Conservation (phyloP, 768 basidiomycete genomes). For the Rhodotorula graminis region DNA sequence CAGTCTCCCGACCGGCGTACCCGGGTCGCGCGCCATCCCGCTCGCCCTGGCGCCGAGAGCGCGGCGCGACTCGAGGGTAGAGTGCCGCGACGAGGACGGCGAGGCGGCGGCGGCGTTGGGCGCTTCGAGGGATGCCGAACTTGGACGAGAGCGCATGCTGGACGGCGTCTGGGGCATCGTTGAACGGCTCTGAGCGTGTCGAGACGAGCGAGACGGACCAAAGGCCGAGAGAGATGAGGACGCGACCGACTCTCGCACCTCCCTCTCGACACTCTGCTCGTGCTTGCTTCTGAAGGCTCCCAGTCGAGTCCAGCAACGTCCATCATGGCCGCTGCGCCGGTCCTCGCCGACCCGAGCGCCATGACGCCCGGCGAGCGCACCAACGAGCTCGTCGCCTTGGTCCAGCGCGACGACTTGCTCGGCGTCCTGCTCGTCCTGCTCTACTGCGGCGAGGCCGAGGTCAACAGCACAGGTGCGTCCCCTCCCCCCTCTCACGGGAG, state of each 20-base stretch:
- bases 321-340: not conserved
- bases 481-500: too few relatives aligned
- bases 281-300: too few relatives aligned
- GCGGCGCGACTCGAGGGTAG: not conserved
- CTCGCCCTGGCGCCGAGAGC: not conserved
- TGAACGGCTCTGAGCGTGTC: not conserved
- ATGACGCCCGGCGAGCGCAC: not conserved
- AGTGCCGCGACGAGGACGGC: not conserved
- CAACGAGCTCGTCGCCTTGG: not conserved
- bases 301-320: too few relatives aligned
- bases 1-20: not conserved
- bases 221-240: too few relatives aligned
- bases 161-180: not conserved
- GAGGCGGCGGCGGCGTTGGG: too few relatives aligned
- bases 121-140: not conserved
- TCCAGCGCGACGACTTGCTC: not conserved
- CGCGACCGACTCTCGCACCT: too few relatives aligned
- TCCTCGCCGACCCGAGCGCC: not conserved
- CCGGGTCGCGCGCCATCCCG: not conserved
- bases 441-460: not conserved
- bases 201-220: not conserved
- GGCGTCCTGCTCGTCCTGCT: not conserved
- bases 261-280: too few relatives aligned
- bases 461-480: not conserved
- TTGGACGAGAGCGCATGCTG: not conserved